Conservation (phyloP, 1,284 basidiomycete genomes). For the Pisolithus thermaeus region DNA sequence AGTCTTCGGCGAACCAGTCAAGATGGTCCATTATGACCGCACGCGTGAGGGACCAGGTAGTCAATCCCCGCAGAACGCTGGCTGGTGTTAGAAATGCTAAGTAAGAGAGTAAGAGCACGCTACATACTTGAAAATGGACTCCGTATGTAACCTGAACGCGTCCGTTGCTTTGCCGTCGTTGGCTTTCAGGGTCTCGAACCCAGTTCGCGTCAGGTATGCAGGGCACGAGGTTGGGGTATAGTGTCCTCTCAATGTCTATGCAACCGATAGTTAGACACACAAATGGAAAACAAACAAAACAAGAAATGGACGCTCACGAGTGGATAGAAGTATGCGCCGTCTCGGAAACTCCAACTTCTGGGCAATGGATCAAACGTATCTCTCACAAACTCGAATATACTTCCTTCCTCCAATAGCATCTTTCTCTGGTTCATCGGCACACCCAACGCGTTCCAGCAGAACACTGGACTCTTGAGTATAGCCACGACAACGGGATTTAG, state of each 20-base stretch:
- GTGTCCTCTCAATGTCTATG: slow-evolving; percentile 52
- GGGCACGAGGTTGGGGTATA: slow-evolving; percentile 72
- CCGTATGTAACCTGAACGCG: slow-evolving; percentile 73
- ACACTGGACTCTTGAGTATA: slow-evolving; percentile 58
- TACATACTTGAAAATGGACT: slow-evolving; percentile 68
- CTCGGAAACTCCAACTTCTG: slow-evolving; percentile 44
- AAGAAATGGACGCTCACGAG: slow-evolving; percentile 33
- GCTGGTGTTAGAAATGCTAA: not conserved
- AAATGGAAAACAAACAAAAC: not conserved
- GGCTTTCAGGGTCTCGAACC: slow-evolving; percentile 55
- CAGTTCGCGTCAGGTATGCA: slow-evolving; percentile 62
- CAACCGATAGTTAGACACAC: not conserved
- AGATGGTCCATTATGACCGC: slow-evolving; percentile 79
- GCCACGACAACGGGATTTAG: slow-evolving; percentile 62
- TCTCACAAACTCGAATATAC: slow-evolving; percentile 50
- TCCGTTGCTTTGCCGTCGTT: slow-evolving; percentile 47
- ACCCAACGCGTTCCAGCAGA: slow-evolving; percentile 82
- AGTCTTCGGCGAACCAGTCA: slow-evolving; percentile 67
- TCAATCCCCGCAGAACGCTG: slow-evolving; percentile 57
- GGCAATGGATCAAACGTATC: slow-evolving; percentile 66
- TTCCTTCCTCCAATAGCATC: slow-evolving; percentile 63
- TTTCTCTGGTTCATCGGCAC: slow-evolving; percentile 74
- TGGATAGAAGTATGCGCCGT: slow-evolving; percentile 66
- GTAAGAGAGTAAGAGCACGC: not conserved
- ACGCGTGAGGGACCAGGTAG: slow-evolving; percentile 50